Evolutionary conservation across 2,329 filamentous ascomycete genomes (phyloP).

Genomic region (Neofusicoccum cordaticola): DNA sequence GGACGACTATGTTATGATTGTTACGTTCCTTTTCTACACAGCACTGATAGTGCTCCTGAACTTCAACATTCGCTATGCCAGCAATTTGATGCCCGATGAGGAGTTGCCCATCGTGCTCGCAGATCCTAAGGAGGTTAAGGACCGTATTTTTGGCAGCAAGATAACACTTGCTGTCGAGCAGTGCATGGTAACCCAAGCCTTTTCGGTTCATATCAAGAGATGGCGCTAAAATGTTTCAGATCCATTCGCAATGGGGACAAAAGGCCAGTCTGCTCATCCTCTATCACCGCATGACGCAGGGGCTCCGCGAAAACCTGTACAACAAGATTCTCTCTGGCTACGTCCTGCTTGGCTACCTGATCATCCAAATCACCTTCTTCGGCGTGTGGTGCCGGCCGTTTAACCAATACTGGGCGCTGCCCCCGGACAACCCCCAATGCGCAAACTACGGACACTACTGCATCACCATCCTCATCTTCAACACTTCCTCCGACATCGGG

Average conservation of each 20-base stretch:
- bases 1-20: conserved; percentile 20
- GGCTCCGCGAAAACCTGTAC: conserved; percentile 12
- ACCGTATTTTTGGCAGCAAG: conserved; percentile 37
- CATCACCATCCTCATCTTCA: conserved; percentile 21
- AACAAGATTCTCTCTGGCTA: conserved; percentile 19
- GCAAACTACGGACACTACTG: conserved; percentile 19
- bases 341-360: conserved; percentile 18
- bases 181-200: conserved; percentile 13
- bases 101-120: conserved; percentile 6
- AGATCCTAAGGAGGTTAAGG: conserved; percentile 26
- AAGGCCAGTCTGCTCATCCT: conserved; percentile 14
- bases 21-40: conserved; percentile 18
- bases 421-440: conserved; percentile 18
- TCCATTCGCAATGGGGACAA: conserved; percentile 3
- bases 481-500: conserved; percentile 20
- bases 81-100: conserved; percentile 18
- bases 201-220: too few relatives aligned
- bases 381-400: conserved; percentile 21
- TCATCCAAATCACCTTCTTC: conserved; percentile 21
- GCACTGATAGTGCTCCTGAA: conserved; percentile 21
- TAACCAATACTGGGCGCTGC: conserved; percentile 21
- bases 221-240: too few relatives aligned
- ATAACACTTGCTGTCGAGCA: conserved; percentile 35
- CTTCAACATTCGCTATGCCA: conserved; percentile 17
- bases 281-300: conserved; percentile 16